Evolutionary conservation across 1,284 basidiomycete genomes (phyloP), one percentile per base, ranked within the genome.

Genomic region (Gymnopus androsaceus): DNA sequence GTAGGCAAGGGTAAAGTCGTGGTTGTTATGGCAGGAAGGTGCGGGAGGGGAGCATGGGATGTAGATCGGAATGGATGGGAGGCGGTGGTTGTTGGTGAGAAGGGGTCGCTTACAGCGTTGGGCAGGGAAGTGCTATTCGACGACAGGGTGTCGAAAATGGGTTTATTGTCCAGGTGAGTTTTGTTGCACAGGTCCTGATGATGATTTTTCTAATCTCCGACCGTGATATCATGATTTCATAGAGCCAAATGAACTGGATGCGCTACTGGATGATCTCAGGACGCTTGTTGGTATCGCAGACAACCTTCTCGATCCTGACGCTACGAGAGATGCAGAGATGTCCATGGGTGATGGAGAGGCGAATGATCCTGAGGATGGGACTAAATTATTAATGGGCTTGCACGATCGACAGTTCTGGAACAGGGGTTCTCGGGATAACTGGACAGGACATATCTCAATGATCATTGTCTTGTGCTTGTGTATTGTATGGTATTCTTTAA

Each of bases 61-160:
- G 88, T 83, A n/a, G 72, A 69, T 47, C 45, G 48, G 27, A 30
- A 50, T 19, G 41, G 41, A 45, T 56, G 54, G 19, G 72, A 74
- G 11, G 76, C 88, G 25, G 64, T 61, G 4, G 80, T 92, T 46
- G 75, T 87, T 38, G 82, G 80, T 56, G 93, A 95, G 76, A 92
- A 89, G 74, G 86, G 88, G 66, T 81, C 80, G 19, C 69, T 90
- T 65, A 84, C 82, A 56, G 79, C 73, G 52, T 72, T 90, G 47
- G 88, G 87, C 27, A 76, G 86, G 55, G 87, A 90, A 55, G 88
- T 89, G 67, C 69, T 91, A 62, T 77, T 88, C 65, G 86, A 90
- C 64, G 83, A 85, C 62, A 75, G 83, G 63, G 76, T 83, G 56
- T 74, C 75, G 54, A 83, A 78, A 72, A 83, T 87, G 82, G 69